Evolutionary conservation across 805 yeast genomes (phyloP).

Genomic region (Candida silvatica): DNA sequence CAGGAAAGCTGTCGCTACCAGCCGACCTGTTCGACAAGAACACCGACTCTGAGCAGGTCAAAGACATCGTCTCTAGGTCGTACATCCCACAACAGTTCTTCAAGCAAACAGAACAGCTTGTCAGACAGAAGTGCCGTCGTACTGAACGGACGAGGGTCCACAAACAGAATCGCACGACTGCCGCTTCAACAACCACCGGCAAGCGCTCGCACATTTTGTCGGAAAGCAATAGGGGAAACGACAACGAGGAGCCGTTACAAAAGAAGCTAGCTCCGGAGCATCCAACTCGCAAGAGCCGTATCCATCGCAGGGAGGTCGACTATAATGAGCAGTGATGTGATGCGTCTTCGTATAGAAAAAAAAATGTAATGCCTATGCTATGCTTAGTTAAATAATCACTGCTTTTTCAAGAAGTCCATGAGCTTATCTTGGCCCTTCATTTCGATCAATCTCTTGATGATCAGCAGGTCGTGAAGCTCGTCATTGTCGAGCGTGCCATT

Average conservation of each 20-base stretch:
- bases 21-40: conserved; percentile 64
- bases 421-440: conserved; percentile 64
- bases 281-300: conserved; percentile 2
- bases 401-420: conserved; percentile 41
- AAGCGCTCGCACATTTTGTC: background rate
- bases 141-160: too few species aligned
- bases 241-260: background rate
- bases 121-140: conserved; percentile 8
- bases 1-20: conserved; percentile 66
- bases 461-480: conserved; percentile 43
- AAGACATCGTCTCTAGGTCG: conserved; percentile 41
- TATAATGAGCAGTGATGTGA: conserved; percentile 4
- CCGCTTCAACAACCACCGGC: background rate
- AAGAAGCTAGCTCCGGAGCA: background rate
- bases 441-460: conserved; percentile 53
- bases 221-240: background rate
- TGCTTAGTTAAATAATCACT: too few species aligned
- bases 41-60: conserved; percentile 48
- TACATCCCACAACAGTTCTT: conserved; percentile 38
- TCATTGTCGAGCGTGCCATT: conserved; percentile 15
- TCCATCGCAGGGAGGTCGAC: conserved; percentile 3
- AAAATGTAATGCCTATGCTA: too few species aligned
- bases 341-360: background rate
- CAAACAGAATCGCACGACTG: too few species aligned
- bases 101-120: conserved; percentile 2